Conservation (phyloP, 2,329 filamentous ascomycete species). For the Pseudocercospora crystallina region DNA sequence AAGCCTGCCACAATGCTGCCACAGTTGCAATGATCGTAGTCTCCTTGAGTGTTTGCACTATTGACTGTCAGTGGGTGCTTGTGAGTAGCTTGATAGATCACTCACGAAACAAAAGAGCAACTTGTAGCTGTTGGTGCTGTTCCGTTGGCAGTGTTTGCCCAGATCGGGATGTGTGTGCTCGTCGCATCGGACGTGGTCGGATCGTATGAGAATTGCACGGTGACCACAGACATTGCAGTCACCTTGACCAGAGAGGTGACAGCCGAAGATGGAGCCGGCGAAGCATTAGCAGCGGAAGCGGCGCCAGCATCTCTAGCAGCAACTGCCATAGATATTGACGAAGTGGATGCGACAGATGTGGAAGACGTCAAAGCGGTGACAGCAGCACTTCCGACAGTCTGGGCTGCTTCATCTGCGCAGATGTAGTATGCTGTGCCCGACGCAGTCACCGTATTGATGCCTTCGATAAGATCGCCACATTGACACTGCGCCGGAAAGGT, state of each 20-base stretch:
- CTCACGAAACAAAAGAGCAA: too few relatives aligned
- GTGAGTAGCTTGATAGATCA: too few relatives aligned
- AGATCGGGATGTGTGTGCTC: background rate
- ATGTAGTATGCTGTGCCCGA: too few relatives aligned
- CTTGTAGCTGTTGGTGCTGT: too few relatives aligned
- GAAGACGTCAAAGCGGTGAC: background rate
- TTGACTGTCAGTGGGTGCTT: too few relatives aligned
- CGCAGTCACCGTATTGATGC: too few relatives aligned
- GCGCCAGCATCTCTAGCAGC: background rate
- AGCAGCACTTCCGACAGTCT: too few relatives aligned
- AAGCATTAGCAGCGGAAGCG: background rate
- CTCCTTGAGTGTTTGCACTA: too few relatives aligned
- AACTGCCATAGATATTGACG: background rate
- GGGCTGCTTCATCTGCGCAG: too few relatives aligned
- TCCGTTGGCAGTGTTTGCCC: too few relatives aligned
- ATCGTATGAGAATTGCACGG: conserved; percentile 2
- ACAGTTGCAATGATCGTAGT: conserved; percentile 1
- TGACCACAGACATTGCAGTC: background rate
- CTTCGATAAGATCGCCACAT: too few relatives aligned
- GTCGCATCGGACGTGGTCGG: background rate
- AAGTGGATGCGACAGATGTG: background rate
- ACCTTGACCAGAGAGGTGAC: conserved; percentile 3
- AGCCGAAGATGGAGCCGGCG: background rate
- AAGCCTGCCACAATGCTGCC: conserved; percentile 6
- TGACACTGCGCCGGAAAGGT: too few relatives aligned